Evolutionary conservation across 495 filamentous ascomycete genomes (phyloP).

Genomic region (Pseudoneurospora amorphoporcata): DNA sequence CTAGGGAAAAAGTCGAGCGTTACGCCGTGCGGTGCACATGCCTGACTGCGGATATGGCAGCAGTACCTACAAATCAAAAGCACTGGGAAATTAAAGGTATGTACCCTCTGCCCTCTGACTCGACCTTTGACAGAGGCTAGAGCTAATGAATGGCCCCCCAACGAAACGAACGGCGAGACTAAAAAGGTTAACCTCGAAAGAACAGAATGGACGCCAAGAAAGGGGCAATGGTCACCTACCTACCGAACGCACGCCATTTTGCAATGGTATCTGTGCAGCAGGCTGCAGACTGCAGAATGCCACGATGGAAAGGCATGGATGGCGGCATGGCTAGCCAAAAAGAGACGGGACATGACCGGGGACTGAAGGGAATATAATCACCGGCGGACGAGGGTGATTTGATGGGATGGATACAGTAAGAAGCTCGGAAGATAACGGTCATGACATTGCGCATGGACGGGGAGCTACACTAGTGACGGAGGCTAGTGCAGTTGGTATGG

Average conservation of each 20-base stretch:
- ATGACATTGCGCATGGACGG: not conserved
- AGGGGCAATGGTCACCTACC: not conserved
- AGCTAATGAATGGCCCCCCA: not conserved
- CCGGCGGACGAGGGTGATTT: no score
- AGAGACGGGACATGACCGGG: no score
- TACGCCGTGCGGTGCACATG: no score
- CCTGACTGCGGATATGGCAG: not conserved
- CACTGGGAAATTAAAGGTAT: no score
- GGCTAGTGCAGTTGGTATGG: not conserved
- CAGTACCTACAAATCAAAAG: no score
- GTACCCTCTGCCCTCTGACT: not conserved
- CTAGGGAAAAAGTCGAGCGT: no score
- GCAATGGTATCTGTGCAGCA: not conserved
- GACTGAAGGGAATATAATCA: not conserved
- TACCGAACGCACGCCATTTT: not conserved
- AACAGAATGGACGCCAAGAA: not conserved
- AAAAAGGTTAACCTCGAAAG: not conserved
- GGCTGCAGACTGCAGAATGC: not conserved
- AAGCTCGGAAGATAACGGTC: not conserved
- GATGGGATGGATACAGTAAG: not conserved
- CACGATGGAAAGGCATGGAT: not conserved
- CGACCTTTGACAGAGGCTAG: not conserved
- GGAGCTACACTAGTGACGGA: not conserved
- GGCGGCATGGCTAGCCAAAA: no score
- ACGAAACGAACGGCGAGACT: not conserved